A percentile compares a stretch with the other conserved stretches of the same genome.
These are phyloP conservation scores for Fraxinus floribunda DNA, from an alignment of 305 asterid species.

Conservation along the genomic window DNA sequence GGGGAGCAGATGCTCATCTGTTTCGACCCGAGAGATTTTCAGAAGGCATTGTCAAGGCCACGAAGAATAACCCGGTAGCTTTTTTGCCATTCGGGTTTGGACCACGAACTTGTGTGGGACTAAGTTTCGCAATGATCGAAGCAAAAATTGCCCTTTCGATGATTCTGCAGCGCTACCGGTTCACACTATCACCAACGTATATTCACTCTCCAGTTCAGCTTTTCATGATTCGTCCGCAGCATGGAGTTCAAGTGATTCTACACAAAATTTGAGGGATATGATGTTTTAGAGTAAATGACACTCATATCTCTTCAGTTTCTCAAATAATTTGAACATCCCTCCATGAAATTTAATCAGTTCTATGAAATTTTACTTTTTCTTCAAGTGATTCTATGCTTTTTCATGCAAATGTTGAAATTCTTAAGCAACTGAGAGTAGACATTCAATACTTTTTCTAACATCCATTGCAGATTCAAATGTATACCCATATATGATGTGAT, in stretches of 20 bases:
- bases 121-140: conserved; percentile 54
- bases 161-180: conserved; percentile 59
- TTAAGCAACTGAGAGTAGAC: background rate
- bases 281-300: background rate
- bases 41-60: conserved; percentile 40
- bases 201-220: conserved; percentile 61
- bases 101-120: conserved; percentile 65
- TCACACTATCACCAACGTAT: conserved; percentile 50
- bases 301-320: background rate
- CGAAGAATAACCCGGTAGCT: conserved; percentile 41
- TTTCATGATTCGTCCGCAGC: conserved; percentile 56
- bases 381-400: background rate
- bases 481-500: background rate
- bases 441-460: background rate
- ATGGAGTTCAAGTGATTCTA: conserved; percentile 60
- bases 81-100: conserved; percentile 58
- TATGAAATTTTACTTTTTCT: background rate
- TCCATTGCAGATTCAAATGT: background rate
- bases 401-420: background rate
- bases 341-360: background rate
- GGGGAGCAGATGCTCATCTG: conserved; percentile 63
- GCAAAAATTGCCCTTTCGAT: conserved; percentile 62
- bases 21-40: conserved; percentile 64
- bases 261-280: conserved; percentile 30
- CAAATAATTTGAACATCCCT: background rate